These are phyloP conservation scores for Zygosaccharomyces pseudobailii DNA, from an alignment of 1,139 yeast species.

Conservation along the genomic window DNA sequence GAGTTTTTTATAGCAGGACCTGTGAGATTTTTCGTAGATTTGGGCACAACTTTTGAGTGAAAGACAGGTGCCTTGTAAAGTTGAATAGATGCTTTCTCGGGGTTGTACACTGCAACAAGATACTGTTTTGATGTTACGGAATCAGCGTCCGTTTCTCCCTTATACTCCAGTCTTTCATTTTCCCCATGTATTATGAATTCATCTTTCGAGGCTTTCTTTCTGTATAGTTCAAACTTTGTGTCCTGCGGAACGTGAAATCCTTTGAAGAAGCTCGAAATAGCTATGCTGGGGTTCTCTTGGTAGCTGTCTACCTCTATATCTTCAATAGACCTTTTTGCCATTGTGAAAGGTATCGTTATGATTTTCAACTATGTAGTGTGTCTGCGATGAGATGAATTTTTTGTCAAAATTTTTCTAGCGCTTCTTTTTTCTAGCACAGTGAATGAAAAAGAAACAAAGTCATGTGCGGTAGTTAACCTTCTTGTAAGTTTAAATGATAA, in stretches of 20 bases:
- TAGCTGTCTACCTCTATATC: constrained; percentile 21
- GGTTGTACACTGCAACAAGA: constrained; percentile 68
- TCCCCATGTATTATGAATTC: constrained; percentile 69
- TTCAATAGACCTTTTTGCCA: constrained; percentile 21
- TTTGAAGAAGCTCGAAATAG: constrained; percentile 57
- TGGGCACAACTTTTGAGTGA: constrained; percentile 51
- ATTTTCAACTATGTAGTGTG: no score
- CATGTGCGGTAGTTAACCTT: not conserved
- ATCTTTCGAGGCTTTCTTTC: constrained; percentile 43
- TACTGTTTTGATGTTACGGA: constrained; percentile 42
- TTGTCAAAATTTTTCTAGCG: not conserved
- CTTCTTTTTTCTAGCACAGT: not conserved
- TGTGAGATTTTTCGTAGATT: constrained; percentile 44
- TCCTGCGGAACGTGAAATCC: constrained; percentile 61
- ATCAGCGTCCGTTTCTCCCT: constrained; percentile 45
- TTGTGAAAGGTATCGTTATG: no score
- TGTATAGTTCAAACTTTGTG: constrained; percentile 59
- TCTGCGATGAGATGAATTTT: constrained; percentile 9
- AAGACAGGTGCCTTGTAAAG: constrained; percentile 57
- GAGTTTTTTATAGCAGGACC: constrained; percentile 60
- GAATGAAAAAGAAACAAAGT: not conserved
- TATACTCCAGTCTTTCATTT: constrained; percentile 64
- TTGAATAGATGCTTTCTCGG: constrained; percentile 53
- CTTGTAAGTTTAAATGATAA: no score
- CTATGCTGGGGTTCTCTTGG: constrained; percentile 34